These are phyloP conservation scores for Coemansia sp. DNA, from an alignment of 192 early-diverging fungal species.

Conservation along the genomic window DNA sequence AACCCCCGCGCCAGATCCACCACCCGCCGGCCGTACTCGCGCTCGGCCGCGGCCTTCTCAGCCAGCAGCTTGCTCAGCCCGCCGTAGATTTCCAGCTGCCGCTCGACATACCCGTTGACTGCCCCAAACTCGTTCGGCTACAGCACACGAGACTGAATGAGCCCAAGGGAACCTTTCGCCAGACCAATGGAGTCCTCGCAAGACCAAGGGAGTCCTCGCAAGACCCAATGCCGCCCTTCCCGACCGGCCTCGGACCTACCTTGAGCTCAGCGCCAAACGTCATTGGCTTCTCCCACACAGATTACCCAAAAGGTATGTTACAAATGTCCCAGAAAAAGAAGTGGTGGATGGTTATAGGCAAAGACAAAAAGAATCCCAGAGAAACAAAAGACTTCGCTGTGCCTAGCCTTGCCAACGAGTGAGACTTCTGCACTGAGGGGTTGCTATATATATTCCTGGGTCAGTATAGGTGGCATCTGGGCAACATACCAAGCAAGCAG, in stretches of 20 bases:
- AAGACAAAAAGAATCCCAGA: neutral
- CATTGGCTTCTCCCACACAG: constrained; percentile 19
- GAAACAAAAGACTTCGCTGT: neutral
- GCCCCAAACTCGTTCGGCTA: constrained; percentile 49
- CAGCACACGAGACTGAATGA: neutral
- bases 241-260: too few relatives aligned
- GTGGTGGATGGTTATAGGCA: neutral
- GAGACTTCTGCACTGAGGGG: neutral
- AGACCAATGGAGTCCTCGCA: neutral
- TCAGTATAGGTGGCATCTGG: neutral
- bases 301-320: neutral
- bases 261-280: constrained; percentile 48
- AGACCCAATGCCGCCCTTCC: neutral
- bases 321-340: neutral
- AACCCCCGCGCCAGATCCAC: constrained; percentile 26
- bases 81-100: constrained; percentile 30
- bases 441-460: neutral
- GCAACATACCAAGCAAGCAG: neutral
- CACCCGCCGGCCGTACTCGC: constrained; percentile 34
- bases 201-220: neutral
- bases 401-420: neutral
- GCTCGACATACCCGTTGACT: constrained; percentile 38
- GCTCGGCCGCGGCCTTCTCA: constrained; percentile 37
- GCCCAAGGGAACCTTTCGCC: neutral
- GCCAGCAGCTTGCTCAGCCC: constrained; percentile 29